Evolutionary conservation across 2,329 filamentous ascomycete species (phyloP).

Genomic region (Fusarium ambrosium): DNA sequence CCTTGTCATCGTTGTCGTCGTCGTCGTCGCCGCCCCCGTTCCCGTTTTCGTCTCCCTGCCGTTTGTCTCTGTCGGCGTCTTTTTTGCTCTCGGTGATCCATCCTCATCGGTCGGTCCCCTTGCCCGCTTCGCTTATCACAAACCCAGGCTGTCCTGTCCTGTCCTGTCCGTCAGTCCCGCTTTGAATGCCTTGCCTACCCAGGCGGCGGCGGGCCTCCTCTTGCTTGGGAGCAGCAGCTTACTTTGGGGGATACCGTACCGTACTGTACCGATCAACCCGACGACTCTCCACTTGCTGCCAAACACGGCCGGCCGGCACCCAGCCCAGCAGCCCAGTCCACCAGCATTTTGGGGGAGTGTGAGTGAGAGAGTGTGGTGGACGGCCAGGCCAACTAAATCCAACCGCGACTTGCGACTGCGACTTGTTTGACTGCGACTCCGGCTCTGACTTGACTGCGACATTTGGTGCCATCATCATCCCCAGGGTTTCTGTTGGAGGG

Average conservation of each 20-base stretch:
- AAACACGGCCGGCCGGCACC: slow-evolving; percentile 30
- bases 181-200: slow-evolving; percentile 25
- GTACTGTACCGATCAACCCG: slow-evolving; percentile 16
- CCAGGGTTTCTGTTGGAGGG: slow-evolving; percentile 14
- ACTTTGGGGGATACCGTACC: slow-evolving; percentile 18
- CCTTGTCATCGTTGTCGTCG: not conserved
- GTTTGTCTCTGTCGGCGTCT: slow-evolving; percentile 15
- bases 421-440: slow-evolving; percentile 9
- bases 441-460: slow-evolving; percentile 27
- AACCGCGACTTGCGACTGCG: slow-evolving; percentile 16
- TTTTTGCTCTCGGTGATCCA: slow-evolving; percentile 27
- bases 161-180: slow-evolving; percentile 22
- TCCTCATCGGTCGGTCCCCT: slow-evolving; percentile 6
- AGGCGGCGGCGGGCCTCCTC: slow-evolving; percentile 16
- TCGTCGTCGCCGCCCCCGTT: not conserved
- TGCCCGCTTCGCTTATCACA: slow-evolving; percentile 26
- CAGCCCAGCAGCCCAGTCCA: not conserved
- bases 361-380: slow-evolving; percentile 13
- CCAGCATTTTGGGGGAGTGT: not conserved
- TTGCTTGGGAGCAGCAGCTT: slow-evolving; percentile 18
- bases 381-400: slow-evolving; percentile 6
- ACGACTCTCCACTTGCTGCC: slow-evolving; percentile 28
- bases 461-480: slow-evolving; percentile 29
- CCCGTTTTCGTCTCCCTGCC: not conserved
- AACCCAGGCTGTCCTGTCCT: not conserved